Evolutionary conservation across 352 stramenopile species (phyloP).

Genomic region (Pythium monospermum): DNA sequence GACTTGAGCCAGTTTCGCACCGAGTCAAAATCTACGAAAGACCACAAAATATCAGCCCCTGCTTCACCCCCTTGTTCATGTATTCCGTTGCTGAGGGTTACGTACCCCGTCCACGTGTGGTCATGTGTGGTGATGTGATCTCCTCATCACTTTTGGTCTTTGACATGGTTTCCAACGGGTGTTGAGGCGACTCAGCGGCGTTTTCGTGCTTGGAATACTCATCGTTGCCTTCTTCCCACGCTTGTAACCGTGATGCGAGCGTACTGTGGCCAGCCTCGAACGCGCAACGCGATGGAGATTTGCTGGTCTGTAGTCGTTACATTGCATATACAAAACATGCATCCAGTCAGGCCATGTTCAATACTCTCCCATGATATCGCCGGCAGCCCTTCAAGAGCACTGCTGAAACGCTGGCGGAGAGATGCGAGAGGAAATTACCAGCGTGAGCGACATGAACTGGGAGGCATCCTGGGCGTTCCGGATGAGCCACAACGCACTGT

Average conservation of each 20-base stretch:
- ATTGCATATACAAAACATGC: not conserved
- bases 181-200: not conserved
- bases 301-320: constrained; percentile 56
- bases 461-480: constrained; percentile 60
- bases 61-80: too few relatives aligned
- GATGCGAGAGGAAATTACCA: too few relatives aligned
- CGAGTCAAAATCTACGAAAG: constrained; percentile 60
- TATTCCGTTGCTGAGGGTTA: not conserved
- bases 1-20: constrained; percentile 83
- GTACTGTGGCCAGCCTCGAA: constrained; percentile 82
- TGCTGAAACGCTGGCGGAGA: too few relatives aligned
- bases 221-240: constrained; percentile 87
- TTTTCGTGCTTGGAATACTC: constrained; percentile 73
- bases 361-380: too few relatives aligned
- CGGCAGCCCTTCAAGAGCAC: too few relatives aligned
- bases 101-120: constrained; percentile 47
- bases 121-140: constrained; percentile 10
- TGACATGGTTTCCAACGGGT: constrained; percentile 23
- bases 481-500: constrained; percentile 81
- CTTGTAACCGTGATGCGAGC: constrained; percentile 65
- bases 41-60: too few relatives aligned
- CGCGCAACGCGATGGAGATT: constrained; percentile 80
- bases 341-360: not conserved
- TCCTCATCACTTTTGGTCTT: constrained; percentile 38
- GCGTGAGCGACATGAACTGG: constrained; percentile 64